phyloP scores from a whole-genome alignment of 371 early-diverging fungal species.

The Blakeslea trispora region DNA sequence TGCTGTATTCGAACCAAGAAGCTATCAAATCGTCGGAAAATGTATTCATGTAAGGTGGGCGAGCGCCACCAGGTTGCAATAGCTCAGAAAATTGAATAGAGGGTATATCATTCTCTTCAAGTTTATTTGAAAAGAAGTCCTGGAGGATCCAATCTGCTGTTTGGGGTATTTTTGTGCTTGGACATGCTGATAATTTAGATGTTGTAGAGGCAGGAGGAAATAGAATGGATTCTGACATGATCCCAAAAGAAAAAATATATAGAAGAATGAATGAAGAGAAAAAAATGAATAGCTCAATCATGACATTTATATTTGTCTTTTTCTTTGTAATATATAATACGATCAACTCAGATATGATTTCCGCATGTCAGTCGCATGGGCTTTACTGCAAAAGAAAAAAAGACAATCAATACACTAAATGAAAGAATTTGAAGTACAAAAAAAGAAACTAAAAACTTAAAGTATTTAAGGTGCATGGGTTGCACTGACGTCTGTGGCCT shows the following conservation, averaged over 20 bases:
- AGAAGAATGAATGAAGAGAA: not conserved
- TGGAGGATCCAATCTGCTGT: conserved; percentile 23
- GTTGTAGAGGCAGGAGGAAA: conserved; percentile 19
- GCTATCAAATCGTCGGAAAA: not conserved
- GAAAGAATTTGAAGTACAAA: no score
- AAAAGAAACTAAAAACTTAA: conserved; percentile 2
- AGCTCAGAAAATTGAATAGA: conserved; percentile 1
- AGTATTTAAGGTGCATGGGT: not conserved
- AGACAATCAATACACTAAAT: not conserved
- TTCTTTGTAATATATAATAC: not conserved
- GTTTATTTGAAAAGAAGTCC: conserved; percentile 13
- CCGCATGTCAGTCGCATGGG: not conserved
- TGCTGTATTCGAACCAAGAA: not conserved
- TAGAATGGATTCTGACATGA: conserved; percentile 9
- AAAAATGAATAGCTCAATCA: no score
- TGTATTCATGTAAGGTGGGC: not conserved
- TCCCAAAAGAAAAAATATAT: not conserved
- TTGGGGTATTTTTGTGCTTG: conserved; percentile 21
- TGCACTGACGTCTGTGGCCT: not conserved
- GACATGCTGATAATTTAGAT: conserved; percentile 23
- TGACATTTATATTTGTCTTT: not conserved
- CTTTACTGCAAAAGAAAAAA: not conserved
- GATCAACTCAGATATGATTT: not conserved
- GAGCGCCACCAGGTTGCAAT: not conserved
- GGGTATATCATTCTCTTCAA: not conserved